Evolutionary conservation across 176 grass and related monocot species (phyloP).

Genomic region (Cenchrus purpureus): DNA sequence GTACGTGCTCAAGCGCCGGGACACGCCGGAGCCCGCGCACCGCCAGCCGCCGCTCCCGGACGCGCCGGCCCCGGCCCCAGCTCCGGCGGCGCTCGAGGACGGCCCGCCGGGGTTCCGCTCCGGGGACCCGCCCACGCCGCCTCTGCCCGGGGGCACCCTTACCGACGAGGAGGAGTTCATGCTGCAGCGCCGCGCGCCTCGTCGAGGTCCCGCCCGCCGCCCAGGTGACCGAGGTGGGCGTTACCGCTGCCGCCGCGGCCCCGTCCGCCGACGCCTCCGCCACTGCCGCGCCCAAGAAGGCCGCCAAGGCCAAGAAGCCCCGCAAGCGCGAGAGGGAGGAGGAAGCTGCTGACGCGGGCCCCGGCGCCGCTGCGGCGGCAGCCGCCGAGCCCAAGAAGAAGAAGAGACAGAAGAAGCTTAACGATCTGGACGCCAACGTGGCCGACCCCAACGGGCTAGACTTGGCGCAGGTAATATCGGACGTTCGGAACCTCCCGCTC

Average conservation of each 20-base stretch:
- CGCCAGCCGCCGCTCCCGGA: conserved; percentile 42
- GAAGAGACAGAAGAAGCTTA: conserved; percentile 65
- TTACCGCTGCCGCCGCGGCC: background rate
- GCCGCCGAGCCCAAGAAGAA: conserved; percentile 55
- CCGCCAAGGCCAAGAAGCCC: conserved; percentile 49
- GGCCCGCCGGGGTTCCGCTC: conserved; percentile 49
- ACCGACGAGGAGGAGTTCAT: conserved; percentile 42
- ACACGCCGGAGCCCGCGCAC: conserved; percentile 17
- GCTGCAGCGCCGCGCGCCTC: conserved; percentile 50
- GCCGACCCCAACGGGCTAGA: conserved; percentile 45
- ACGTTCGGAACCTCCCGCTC: conserved; percentile 77
- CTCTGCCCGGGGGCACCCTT: conserved; percentile 11
- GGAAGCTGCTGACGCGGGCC: conserved; percentile 3
- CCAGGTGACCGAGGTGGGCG: background rate
- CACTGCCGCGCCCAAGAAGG: conserved; percentile 16
- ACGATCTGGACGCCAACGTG: conserved; percentile 1
- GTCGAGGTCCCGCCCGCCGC: background rate
- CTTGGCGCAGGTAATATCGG: conserved; percentile 60
- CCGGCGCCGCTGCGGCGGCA: background rate
- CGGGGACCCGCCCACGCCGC: conserved; percentile 38
- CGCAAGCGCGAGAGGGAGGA: conserved; percentile 65
- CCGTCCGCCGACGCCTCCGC: background rate
- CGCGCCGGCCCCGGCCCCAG: background rate
- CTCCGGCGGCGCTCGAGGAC: conserved; percentile 2
- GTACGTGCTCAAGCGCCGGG: conserved; percentile 91